Conservation (phyloP, 1,139 yeast genomes). For the Pichia terricola region DNA sequence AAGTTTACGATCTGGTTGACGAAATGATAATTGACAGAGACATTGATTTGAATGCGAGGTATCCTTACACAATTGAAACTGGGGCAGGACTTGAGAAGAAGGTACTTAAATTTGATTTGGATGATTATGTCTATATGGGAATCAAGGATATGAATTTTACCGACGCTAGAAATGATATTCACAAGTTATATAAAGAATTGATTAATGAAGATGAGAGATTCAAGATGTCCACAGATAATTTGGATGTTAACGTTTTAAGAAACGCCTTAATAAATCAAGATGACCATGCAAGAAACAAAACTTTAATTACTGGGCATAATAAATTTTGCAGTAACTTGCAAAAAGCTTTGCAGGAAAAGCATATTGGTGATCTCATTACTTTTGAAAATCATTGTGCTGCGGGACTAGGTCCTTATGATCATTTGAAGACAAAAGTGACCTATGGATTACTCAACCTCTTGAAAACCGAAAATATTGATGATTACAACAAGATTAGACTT, state of each 20-base stretch:
- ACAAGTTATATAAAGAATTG: conserved; percentile 11
- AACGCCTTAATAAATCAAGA: conserved; percentile 22
- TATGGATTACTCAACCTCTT: conserved; percentile 56
- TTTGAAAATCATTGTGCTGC: conserved; percentile 28
- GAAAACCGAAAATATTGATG: conserved; percentile 14
- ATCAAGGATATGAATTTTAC: conserved; percentile 17
- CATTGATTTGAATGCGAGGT: conserved; percentile 33
- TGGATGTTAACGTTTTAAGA: conserved; percentile 20
- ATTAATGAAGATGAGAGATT: conserved; percentile 19
- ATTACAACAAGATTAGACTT: conserved; percentile 54
- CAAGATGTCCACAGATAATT: conserved; percentile 9
- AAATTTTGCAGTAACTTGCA: conserved; percentile 17
- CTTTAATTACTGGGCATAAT: conserved; percentile 22
- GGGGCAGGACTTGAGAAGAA: conserved; percentile 34
- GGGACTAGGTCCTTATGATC: conserved; percentile 59
- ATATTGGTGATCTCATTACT: conserved; percentile 30
- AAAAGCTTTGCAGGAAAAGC: conserved; percentile 15
- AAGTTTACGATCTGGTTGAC: conserved; percentile 58
- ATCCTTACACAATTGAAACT: conserved; percentile 48
- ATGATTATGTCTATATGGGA: conserved; percentile 18
- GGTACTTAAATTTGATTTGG: conserved; percentile 17
- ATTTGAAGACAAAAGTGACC: conserved; percentile 45
- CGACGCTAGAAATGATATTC: conserved; percentile 5
- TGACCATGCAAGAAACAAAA: conserved; percentile 16
- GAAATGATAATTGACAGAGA: conserved; percentile 41